phyloP scores from a whole-genome alignment of 176 grass and related monocot species.

The Zoysia japonica region DNA sequence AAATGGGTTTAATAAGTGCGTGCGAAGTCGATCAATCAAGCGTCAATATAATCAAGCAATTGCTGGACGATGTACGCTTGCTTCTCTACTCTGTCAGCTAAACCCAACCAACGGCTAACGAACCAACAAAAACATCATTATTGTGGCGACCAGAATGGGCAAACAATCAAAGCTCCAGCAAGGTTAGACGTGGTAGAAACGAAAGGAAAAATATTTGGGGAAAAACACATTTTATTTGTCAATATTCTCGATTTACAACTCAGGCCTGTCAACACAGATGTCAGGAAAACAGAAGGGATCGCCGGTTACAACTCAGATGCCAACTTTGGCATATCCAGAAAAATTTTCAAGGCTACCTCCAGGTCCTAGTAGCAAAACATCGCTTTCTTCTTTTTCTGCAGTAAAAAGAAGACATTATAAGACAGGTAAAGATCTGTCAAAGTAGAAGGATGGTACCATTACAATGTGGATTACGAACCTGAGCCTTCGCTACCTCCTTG shows the following conservation, averaged over 20 bases:
- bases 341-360: slow-evolving; percentile 4
- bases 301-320: slow-evolving; percentile 37
- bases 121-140: slow-evolving; percentile 22
- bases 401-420: slow-evolving; percentile 3
- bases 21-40: not conserved
- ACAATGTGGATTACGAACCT: slow-evolving; percentile 48
- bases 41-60: not conserved
- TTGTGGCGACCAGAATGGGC: not conserved
- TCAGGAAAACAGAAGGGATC: slow-evolving; percentile 19
- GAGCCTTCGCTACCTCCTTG: slow-evolving; percentile 76
- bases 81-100: not conserved
- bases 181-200: not conserved
- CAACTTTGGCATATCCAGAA: slow-evolving; percentile 24
- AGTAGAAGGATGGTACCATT: not conserved
- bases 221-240: slow-evolving; percentile 39
- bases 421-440: not conserved
- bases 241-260: slow-evolving; percentile 47
- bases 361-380: slow-evolving; percentile 68
- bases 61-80: not conserved
- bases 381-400: slow-evolving; percentile 57
- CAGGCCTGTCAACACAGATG: slow-evolving; percentile 22
- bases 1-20: not conserved
- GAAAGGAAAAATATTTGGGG: not conserved
- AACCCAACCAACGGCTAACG: not conserved
- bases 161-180: not conserved